A percentile compares a stretch with the other conserved stretches of the same genome.
Evolutionary conservation across 805 yeast species (phyloP).

Genomic region (Candida rishiriensis): DNA sequence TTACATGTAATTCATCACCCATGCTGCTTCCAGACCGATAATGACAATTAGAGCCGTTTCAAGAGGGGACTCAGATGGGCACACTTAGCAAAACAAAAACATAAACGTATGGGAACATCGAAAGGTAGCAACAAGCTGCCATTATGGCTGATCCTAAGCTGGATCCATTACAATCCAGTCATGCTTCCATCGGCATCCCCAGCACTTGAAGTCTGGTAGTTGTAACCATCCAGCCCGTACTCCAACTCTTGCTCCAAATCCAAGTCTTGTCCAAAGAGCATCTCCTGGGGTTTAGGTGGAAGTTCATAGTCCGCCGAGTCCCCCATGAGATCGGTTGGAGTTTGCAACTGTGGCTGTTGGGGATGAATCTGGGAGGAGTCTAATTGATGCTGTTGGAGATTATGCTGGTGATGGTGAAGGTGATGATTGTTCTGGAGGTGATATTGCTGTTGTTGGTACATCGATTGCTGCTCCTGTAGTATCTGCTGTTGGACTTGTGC

Average conservation of each 20-base stretch:
- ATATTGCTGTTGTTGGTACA: constrained; percentile 13
- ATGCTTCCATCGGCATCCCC: too few species aligned
- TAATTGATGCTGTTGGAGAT: constrained; percentile 20
- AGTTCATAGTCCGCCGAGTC: constrained; percentile 38
- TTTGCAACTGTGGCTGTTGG: constrained; percentile 32
- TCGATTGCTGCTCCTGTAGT: constrained; percentile 21
- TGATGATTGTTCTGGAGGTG: too few species aligned
- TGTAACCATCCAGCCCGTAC: constrained; percentile 58
- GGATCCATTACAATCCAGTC: too few species aligned
- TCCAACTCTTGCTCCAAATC: constrained; percentile 64
- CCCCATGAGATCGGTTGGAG: constrained; percentile 40
- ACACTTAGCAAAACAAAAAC: too few species aligned
- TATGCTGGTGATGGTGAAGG: not conserved
- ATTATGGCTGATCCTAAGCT: too few species aligned
- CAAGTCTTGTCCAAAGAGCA: constrained; percentile 26
- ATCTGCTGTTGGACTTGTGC: constrained; percentile 7
- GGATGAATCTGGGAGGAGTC: constrained; percentile 10
- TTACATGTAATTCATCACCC: too few species aligned
- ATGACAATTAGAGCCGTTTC: too few species aligned
- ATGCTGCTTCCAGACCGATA: too few species aligned
- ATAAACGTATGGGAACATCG: too few species aligned
- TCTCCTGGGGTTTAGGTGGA: constrained; percentile 64
- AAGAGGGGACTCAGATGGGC: too few species aligned
- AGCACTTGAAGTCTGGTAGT: constrained; percentile 7
- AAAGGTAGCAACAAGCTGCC: too few species aligned